Percentiles rank a stretch among this genome's conserved stretches.
phyloP scores from a whole-genome alignment of 805 yeast species.

The Yueomyces sp. region DNA sequence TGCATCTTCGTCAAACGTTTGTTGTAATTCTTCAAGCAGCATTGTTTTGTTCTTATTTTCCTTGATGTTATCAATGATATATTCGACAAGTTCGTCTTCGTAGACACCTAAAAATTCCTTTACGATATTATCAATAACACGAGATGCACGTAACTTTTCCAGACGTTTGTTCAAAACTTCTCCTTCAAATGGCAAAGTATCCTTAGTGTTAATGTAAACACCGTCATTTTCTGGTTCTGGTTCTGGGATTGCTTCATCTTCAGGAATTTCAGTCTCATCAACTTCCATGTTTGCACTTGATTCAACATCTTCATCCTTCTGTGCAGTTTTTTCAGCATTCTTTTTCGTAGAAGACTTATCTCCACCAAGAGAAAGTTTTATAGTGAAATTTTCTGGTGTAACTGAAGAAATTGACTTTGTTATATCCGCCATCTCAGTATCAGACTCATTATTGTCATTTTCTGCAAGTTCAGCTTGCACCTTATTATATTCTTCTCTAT shows the following conservation, averaged over 20 bases:
- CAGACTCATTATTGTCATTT: not conserved
- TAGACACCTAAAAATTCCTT: constrained; percentile 22
- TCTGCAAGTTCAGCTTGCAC: not conserved
- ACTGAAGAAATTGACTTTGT: not conserved
- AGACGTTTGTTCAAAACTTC: constrained; percentile 8
- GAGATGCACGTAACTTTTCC: constrained; percentile 7
- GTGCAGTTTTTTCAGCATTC: not conserved
- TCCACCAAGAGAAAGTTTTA: not conserved
- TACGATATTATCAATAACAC: constrained; percentile 17
- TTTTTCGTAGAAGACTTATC: not conserved
- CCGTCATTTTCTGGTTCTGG: not conserved
- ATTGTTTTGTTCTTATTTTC: constrained; percentile 12
- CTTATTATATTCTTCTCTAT: constrained; percentile 5
- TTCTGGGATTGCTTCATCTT: not conserved
- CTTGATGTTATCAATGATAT: constrained; percentile 18
- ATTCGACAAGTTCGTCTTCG: constrained; percentile 22
- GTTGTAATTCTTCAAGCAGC: constrained; percentile 16
- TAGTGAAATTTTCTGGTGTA: not conserved
- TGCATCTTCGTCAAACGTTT: constrained; percentile 24
- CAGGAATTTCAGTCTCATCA: not conserved
- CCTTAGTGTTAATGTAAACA: not conserved
- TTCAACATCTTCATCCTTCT: not conserved
- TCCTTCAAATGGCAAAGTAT: constrained; percentile 5
- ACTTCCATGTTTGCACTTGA: not conserved
- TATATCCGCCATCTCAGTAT: not conserved